A percentile compares a stretch with the other conserved stretches of the same genome.
These are phyloP conservation scores for Micromonas commoda DNA, from an alignment of 139 green algal genomes.

Conservation along the genomic window DNA sequence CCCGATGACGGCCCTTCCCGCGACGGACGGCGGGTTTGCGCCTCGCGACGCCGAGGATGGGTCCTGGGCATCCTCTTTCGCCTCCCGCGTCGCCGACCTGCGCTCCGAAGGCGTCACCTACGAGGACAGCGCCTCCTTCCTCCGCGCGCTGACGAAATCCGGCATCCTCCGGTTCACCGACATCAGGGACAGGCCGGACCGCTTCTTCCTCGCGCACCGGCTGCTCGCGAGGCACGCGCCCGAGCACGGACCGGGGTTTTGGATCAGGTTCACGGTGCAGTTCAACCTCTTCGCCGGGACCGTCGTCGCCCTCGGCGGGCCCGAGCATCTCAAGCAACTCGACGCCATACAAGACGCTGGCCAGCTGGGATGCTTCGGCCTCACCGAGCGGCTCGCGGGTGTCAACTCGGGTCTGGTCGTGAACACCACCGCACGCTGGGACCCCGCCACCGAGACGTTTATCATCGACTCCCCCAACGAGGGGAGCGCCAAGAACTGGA, in stretches of 20 bases:
- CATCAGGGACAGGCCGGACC: slow-evolving; percentile 9
- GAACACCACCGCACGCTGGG: slow-evolving; percentile 25
- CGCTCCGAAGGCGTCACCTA: not conserved
- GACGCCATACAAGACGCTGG: slow-evolving; percentile 1
- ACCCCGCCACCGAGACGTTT: slow-evolving; percentile 19
- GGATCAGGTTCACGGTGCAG: slow-evolving; percentile 41
- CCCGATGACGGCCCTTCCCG: too few species aligned
- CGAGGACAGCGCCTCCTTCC: not conserved
- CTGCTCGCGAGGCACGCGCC: not conserved
- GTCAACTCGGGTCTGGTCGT: slow-evolving; percentile 38
- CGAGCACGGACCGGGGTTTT: slow-evolving; percentile 23
- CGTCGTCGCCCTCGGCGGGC: slow-evolving; percentile 23
- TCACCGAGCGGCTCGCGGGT: slow-evolving; percentile 37
- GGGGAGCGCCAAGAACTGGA: slow-evolving; percentile 39
- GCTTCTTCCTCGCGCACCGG: slow-evolving; percentile 27
- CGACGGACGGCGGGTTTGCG: too few species aligned
- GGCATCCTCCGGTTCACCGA: not conserved
- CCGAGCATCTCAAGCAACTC: slow-evolving; percentile 20
- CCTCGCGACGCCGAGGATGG: not conserved
- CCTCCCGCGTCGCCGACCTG: not conserved
- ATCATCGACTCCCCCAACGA: slow-evolving; percentile 22
- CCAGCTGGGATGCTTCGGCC: slow-evolving; percentile 33
- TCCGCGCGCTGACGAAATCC: not conserved
- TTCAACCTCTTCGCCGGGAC: slow-evolving; percentile 40
- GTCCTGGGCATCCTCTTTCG: not conserved